These are phyloP conservation scores for Saprolegnia diclina DNA, from an alignment of 352 stramenopile species.

Conservation along the genomic window DNA sequence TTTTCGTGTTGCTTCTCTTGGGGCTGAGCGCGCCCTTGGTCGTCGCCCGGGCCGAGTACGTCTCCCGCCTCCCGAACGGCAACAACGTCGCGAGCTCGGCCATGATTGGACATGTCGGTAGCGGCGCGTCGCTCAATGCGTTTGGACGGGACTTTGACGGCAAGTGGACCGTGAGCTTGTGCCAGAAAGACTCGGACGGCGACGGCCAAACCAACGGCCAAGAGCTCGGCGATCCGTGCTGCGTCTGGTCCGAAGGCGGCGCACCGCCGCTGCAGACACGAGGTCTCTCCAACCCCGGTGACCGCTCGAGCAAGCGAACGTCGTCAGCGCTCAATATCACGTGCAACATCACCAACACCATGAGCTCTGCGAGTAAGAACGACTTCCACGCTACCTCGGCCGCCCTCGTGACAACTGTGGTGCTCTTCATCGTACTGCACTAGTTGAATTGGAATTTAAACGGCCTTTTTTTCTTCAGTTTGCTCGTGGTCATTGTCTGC, in stretches of 20 bases:
- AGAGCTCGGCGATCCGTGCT: conserved; percentile 31
- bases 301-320: not conserved
- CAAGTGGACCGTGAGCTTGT: conserved; percentile 30
- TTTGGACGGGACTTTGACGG: conserved; percentile 32
- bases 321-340: not conserved
- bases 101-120: not conserved
- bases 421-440: not conserved
- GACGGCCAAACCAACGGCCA: conserved; percentile 31
- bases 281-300: conserved; percentile 1
- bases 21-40: no score
- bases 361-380: not conserved
- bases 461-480: no score
- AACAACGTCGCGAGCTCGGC: conserved; percentile 4
- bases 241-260: conserved; percentile 21
- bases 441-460: no score
- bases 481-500: no score
- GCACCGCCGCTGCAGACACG: not conserved
- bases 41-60: not conserved
- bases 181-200: conserved; percentile 30
- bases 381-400: not conserved
- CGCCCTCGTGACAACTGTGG: not conserved
- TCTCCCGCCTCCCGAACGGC: not conserved
- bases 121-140: not conserved
- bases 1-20: no score
- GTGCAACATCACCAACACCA: not conserved